phyloP scores from a whole-genome alignment of 495 filamentous ascomycete species.

The Xylaria nigripes region DNA sequence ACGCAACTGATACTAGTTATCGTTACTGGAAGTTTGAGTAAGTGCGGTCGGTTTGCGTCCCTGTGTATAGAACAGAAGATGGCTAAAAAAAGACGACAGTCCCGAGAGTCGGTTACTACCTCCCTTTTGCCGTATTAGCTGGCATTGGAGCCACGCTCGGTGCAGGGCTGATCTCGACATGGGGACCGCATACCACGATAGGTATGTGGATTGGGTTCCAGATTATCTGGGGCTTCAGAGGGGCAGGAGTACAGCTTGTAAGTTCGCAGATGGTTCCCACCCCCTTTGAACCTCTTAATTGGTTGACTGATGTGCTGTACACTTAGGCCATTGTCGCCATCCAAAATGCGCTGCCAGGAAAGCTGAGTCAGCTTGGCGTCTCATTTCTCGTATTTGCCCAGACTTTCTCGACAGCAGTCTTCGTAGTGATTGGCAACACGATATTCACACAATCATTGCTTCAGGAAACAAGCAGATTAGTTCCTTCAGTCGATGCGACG shows the following conservation, averaged over 20 bases:
- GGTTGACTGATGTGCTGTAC: conserved; percentile 16
- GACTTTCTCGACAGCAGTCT: conserved; percentile 43
- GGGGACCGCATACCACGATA: conserved; percentile 34
- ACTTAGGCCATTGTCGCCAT: conserved; percentile 41
- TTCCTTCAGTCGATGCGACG: conserved; percentile 33
- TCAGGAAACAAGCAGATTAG: conserved; percentile 23
- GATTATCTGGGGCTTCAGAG: conserved; percentile 47
- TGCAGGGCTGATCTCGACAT: conserved; percentile 45
- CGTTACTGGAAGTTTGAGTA: conserved; percentile 40
- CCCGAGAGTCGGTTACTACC: conserved; percentile 41
- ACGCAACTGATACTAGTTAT: conserved; percentile 43
- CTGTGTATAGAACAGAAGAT: conserved; percentile 3
- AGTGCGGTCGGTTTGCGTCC: not conserved
- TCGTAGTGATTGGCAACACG: conserved; percentile 42
- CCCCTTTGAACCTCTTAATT: conserved; percentile 18
- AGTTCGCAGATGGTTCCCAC: conserved; percentile 16
- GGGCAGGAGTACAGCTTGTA: conserved; percentile 42
- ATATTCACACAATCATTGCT: conserved; percentile 43
- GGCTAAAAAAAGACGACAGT: conserved; percentile 21
- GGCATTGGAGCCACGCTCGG: conserved; percentile 50
- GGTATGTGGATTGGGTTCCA: conserved; percentile 56
- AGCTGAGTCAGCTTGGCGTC: conserved; percentile 41
- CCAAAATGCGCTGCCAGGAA: conserved; percentile 40
- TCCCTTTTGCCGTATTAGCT: conserved; percentile 42
- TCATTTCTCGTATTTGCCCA: conserved; percentile 48